Base-by-base conservation (phyloP, 1,284 basidiomycete genomes). In the Clitocybe nebularis region DNA sequence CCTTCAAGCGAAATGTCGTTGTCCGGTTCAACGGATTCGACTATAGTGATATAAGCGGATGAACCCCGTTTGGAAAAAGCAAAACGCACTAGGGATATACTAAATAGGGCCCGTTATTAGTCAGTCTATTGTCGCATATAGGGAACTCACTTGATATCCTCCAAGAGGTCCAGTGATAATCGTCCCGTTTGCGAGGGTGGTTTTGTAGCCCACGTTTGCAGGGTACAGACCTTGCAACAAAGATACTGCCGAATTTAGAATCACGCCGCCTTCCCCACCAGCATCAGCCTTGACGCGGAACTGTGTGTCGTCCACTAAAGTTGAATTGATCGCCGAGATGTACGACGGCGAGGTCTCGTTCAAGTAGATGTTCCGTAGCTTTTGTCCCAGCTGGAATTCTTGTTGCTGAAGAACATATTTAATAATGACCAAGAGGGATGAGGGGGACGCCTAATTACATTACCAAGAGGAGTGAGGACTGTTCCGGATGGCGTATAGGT, bases 381-480 rank as follows among this genome's bases (percentile, higher is more conserved):
- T 64, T 13, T 69, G 54, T 5, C 91, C 90, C 14, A 89, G 73
- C 47, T 81, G 74, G 51, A 76, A 81, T 49, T 85, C 75, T 69
- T 93, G 71, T 54, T 63, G 60, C 80, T 84, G 44, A 13, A 24
- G 1, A 30, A 14, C 11, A 42, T 8, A 22, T 30, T 16, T 28
- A 22, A 22, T 16, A 8, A 17, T 25, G 4, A 19, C n/a, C 13
- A 29, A 16, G 13, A 37, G 6, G 36, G 17, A 14, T 20, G n/a
- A n/a, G n/a, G n/a, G n/a, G n/a, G n/a, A n/a, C n/a, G n/a, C n/a
- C n/a, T 36, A 54, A 68, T 40, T 51, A 85, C 84, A 59, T 81
- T 83, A 35, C 89, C 90, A 21, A 92, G 71, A n/a, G 89, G 79
- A 1, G 89, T 93, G 51, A 90, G 79, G 44, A 72, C 67, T 6